Base-by-base conservation (phyloP, 2,329 filamentous ascomycete species). In the Stachybotrys chlorohalonatus region DNA sequence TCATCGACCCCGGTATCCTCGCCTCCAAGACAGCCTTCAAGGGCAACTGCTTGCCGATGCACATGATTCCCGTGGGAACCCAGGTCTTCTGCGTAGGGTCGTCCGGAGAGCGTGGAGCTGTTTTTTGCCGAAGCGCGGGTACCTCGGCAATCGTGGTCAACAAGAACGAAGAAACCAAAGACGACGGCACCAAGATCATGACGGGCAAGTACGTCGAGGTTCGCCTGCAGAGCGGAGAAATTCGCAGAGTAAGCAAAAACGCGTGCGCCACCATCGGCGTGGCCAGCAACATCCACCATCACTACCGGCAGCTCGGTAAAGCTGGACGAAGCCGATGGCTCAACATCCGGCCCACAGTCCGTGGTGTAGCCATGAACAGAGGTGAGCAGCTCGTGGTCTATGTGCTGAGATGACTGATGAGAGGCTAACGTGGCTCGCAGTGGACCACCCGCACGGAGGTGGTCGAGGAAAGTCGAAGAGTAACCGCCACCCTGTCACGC, bases 391-490 rank as follows among this genome's bases (percentile, higher is more conserved):
- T 30, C 48, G n/a, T 46, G 17, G 4, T 32, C n/a, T 17, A 16
- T 31, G 8, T 31, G 15, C 9, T 30, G 11, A 49, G 52, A 16
- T 36, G 7, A 36, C 46, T 17, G 54, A 48, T 57, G 31, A 55
- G n/a, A 42, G 31, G 51, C 55, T 64, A 51, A 66, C 55, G 51
- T 30, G 16, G 49, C 32, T 52, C 57, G 49, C 64, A 84, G 89
- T 85, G 64, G 94, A 99, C 68, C 94, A 99, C 80, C 94, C 94
- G 67, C 94, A 99, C 72, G 94, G 94, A 82, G 94, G 94, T 88
- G 94, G 94, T 74, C 85, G 95, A 80, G 94, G 94, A 77, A 99
- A 99, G 77, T 96, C 91, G 55, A 99, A 99, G 89, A 91, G 94
- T 84, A 96, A 96, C 69, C 85, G 92, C 58, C 81, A 95, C 68